phyloP scores from a whole-genome alignment of 345 rosid species.

The Passiflora organensis region DNA sequence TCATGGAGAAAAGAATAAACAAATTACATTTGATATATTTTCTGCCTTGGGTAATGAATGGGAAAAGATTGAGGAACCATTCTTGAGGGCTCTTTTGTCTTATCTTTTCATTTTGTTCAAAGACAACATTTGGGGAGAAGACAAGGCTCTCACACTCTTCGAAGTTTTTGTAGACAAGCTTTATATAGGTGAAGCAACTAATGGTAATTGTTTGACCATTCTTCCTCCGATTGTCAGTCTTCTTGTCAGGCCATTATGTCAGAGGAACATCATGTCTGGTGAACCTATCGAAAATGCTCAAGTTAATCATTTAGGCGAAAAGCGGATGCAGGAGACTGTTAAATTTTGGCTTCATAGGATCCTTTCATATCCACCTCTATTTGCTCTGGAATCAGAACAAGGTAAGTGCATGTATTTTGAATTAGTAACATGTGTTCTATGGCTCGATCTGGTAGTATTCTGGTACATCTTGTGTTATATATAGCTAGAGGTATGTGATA shows the following conservation, averaged over 20 bases:
- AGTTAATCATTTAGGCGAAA: slow-evolving; percentile 24
- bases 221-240: slow-evolving; percentile 55
- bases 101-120: slow-evolving; percentile 56
- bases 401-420: slow-evolving; percentile 35
- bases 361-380: slow-evolving; percentile 67
- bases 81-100: slow-evolving; percentile 73
- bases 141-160: slow-evolving; percentile 59
- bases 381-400: slow-evolving; percentile 49
- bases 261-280: slow-evolving; percentile 25
- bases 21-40: slow-evolving; percentile 36
- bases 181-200: slow-evolving; percentile 62
- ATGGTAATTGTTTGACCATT: slow-evolving; percentile 59
- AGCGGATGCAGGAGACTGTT: slow-evolving; percentile 39
- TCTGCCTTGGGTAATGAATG: slow-evolving; percentile 38
- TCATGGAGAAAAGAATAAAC: slow-evolving; percentile 40
- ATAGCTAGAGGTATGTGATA: too few relatives aligned
- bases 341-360: slow-evolving; percentile 67
- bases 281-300: slow-evolving; percentile 23
- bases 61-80: slow-evolving; percentile 60
- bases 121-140: slow-evolving; percentile 57
- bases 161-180: slow-evolving; percentile 59
- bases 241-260: slow-evolving; percentile 45
- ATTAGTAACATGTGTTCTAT: neutral
- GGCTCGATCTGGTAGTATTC: neutral
- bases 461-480: neutral